Percentiles rank a stretch among this genome's conserved stretches.
Evolutionary conservation across 2,329 filamentous ascomycete species (phyloP).

Genomic region (Metarhizium guizhouense): DNA sequence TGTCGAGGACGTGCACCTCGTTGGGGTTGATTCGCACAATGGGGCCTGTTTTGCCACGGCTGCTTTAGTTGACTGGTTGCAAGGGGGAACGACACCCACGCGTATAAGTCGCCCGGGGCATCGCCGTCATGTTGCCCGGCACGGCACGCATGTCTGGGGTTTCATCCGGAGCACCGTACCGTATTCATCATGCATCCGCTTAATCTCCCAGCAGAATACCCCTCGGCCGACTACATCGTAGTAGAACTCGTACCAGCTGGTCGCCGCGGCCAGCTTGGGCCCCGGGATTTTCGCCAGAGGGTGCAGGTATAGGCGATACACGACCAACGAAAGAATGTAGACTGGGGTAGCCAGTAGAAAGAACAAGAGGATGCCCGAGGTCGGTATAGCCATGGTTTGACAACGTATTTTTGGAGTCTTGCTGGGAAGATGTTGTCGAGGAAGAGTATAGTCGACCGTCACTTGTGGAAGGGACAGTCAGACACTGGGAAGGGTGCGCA

Average conservation of each 20-base stretch:
- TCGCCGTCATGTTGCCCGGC: too few relatives aligned
- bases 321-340: constrained; percentile 1
- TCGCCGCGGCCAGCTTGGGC: constrained; percentile 21
- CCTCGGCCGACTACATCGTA: constrained; percentile 19
- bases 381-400: not conserved
- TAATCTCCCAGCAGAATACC: constrained; percentile 19
- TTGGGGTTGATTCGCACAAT: constrained; percentile 19
- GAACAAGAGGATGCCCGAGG: not conserved
- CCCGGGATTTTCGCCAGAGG: constrained; percentile 21
- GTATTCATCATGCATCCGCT: constrained; percentile 25
- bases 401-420: too few relatives aligned
- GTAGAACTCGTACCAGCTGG: constrained; percentile 23
- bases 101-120: too few relatives aligned
- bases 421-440: too few relatives aligned
- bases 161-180: constrained; percentile 11
- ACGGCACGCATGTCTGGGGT: too few relatives aligned
- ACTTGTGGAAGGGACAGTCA: too few relatives aligned
- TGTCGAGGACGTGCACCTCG: constrained; percentile 19
- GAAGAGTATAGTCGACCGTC: too few relatives aligned
- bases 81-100: too few relatives aligned
- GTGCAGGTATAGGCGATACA: constrained; percentile 16
- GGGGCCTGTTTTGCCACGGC: constrained; percentile 12
- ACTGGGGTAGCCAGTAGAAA: not conserved
- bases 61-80: too few relatives aligned
- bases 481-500: too few relatives aligned